Base-by-base conservation (phyloP, 148 eudicot species). In the Cornus suecica region DNA sequence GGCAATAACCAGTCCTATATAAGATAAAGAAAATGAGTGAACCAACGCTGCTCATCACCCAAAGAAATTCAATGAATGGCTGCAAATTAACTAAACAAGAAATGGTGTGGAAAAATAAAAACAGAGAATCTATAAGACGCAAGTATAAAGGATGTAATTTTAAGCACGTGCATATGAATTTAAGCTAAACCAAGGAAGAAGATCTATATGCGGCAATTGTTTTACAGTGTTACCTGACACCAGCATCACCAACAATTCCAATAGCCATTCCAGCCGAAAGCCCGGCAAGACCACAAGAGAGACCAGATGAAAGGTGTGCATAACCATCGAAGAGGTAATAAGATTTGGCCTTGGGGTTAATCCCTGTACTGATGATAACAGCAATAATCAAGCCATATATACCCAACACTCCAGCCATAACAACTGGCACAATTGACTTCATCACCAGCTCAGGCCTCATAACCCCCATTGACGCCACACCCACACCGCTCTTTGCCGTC, bases 401-500 rank as follows among this genome's bases (percentile, higher is more conserved):
- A 30, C 79, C 79, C 45, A 77, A 70, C 22, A 77, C 79, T 24
- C 79, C 79, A 0, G 79, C 79, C 79, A 77, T 77, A 70, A 77
- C 79, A 14, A 77, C 79, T 0, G 79, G 79, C 26, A 77, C 79
- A 28, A 77, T 77, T 18, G 79, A 77, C 61, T 77, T 77, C 79
- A 77, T 77, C 63, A 77, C 79, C 2, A 77, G 74, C 68, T 77
- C 79, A 0, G 79, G 79, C 20, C 79, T 77, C 79, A 77, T 69
- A 14, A 77, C 79, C 9, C 79, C 79, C 79, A 77, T 77, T 11
- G 79, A 77, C 41, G 79, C 79, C 30, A 77, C 79, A 20, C 79
- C 79, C 16, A 77, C 79, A 2, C 79, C 79, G 62, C 79, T 77
- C 74, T 77, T 77, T 45, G 79, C 79, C 68, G 79, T 77, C 52